phyloP scores from a whole-genome alignment of 2,329 filamentous ascomycete species.

The Didymella pinodella region DNA sequence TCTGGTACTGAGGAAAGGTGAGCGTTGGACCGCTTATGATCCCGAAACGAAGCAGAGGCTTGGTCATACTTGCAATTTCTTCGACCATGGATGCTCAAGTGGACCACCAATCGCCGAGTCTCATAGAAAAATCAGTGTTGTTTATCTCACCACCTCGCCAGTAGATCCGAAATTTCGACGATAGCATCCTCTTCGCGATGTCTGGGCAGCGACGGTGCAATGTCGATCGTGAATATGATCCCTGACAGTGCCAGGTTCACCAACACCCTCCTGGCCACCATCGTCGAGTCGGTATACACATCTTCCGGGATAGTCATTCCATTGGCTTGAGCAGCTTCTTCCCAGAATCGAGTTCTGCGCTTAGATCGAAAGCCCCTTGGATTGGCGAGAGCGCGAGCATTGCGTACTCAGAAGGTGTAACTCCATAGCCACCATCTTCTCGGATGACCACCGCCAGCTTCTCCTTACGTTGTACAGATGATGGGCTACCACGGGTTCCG shows the following conservation, averaged over 20 bases:
- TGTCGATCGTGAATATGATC: slow-evolving; percentile 1
- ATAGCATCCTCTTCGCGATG: slow-evolving; percentile 1
- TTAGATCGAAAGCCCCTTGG: not conserved
- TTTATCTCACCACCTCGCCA: slow-evolving; percentile 3
- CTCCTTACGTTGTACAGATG: not conserved
- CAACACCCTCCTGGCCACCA: not conserved
- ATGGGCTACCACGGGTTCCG: not conserved
- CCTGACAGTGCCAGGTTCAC: slow-evolving; percentile 1
- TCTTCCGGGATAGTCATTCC: not conserved
- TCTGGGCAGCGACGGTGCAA: not conserved
- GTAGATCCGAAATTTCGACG: slow-evolving; percentile 6
- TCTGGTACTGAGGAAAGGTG: too few relatives aligned
- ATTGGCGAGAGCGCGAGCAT: slow-evolving; percentile 3
- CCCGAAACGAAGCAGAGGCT: not conserved
- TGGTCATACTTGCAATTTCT: not conserved
- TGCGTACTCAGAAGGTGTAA: not conserved
- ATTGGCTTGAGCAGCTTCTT: not conserved
- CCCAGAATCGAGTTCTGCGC: not conserved
- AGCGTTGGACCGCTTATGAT: not conserved
- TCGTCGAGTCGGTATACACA: not conserved
- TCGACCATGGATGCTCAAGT: not conserved
- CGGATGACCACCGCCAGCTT: not conserved
- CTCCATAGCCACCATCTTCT: too few relatives aligned
- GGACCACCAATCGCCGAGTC: too few relatives aligned
- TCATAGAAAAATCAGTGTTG: not conserved